Percentiles rank a stretch among this genome's conserved stretches.
These are phyloP conservation scores for Pseudocercospora fijiensis DNA, from an alignment of 2,329 filamentous ascomycete genomes.

Conservation along the genomic window DNA sequence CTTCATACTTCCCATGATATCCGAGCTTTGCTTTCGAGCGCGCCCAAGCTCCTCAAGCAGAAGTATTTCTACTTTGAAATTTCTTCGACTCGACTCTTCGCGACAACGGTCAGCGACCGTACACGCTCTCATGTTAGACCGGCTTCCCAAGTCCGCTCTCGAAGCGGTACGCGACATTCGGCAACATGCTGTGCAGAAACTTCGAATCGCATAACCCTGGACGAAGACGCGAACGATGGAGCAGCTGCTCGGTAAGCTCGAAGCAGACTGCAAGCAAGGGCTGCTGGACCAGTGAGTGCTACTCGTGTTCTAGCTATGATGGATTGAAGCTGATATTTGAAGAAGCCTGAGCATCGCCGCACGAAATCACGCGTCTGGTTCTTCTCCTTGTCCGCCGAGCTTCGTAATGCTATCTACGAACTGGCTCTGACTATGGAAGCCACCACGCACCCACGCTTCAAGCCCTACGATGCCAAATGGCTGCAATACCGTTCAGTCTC, in stretches of 20 bases:
- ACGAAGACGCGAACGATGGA: background rate
- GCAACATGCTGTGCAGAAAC: background rate
- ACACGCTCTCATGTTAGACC: background rate
- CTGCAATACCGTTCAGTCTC: too few species aligned
- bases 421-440: background rate
- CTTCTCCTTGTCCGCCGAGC: background rate
- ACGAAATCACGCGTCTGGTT: background rate
- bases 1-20: too few species aligned
- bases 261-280: background rate
- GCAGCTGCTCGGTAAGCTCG: background rate
- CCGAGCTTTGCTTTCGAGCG: too few species aligned
- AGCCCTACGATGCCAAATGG: too few species aligned
- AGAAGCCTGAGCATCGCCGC: background rate
- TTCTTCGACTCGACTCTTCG: too few species aligned
- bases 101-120: background rate
- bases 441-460: background rate
- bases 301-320: background rate
- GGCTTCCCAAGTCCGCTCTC: background rate
- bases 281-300: background rate
- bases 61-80: too few species aligned
- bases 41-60: too few species aligned
- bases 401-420: background rate
- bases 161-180: background rate
- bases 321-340: background rate
- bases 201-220: background rate